Evolutionary conservation across 805 yeast species (phyloP), one percentile per base, ranked within the genome.

Genomic region (Zygotorulaspora florentina): DNA sequence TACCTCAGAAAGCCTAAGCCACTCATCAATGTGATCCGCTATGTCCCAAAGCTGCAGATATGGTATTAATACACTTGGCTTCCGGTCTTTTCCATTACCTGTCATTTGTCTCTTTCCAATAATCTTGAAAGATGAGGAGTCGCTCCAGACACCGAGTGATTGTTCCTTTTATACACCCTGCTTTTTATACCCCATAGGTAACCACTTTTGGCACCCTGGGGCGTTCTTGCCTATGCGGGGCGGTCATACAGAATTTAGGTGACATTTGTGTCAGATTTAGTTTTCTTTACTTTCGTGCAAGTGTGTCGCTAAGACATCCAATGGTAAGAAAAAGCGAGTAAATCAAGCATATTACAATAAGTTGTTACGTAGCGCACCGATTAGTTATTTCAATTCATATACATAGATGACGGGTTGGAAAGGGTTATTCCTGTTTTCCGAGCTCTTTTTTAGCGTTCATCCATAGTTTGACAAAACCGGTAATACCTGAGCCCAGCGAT

Each of bases 11-110:
- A 83, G 73, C 18, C 64, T 54, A 20, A 64, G 48, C 63, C 72
- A 82, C 46, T 77, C 78, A 1, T 76, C 72, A 13, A 76, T 57
- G 2, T 67, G 55, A 25, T 64, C 65, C 55, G 79, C 75, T 33
- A 79, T 58, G 35, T 77, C 81, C 13, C 78, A 78, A 27, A 55
- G 50, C 15, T 51, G 39, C 25, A 54, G 48, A 18, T 62, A 57
- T 12, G 70, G 65, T 18, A 77, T 61, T 8, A 68, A 43, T 1
- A 66, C 67, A 49, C 53, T 62, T 29, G 53, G 59, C 25, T 53
- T 55, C 10, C 8, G 17, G 20, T 29, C 33, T 12, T 29, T 13
- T 5, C 8, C 33, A 29, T 8, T 29, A 13, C 33, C 9, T 29
- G 33, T 13, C 15, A 29, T 13, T 29, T 29, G 33, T 13, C 15